Evolutionary conservation across 2,329 filamentous ascomycete genomes (phyloP).

Genomic region (Pyrenophora teres): DNA sequence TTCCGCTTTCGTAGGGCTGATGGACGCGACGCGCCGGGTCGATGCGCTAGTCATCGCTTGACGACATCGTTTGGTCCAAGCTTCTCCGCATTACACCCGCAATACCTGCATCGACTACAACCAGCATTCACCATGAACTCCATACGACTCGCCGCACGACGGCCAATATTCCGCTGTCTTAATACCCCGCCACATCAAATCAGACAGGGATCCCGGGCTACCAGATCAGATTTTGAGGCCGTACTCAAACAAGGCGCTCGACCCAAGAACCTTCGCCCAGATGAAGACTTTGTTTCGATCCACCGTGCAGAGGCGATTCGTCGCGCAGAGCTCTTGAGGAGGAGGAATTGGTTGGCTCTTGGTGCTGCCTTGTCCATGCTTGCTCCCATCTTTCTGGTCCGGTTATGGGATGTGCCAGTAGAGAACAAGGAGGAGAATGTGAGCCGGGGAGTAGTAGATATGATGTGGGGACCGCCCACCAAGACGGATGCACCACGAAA

Average conservation of each 20-base stretch:
- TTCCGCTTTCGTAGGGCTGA: conserved; percentile 19
- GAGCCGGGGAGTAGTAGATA: conserved; percentile 32
- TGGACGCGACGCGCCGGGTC: conserved; percentile 21
- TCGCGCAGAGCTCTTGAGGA: conserved; percentile 31
- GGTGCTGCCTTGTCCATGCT: conserved; percentile 46
- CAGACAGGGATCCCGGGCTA: conserved; percentile 25
- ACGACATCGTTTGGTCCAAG: conserved; percentile 27
- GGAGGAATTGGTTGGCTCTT: conserved; percentile 41
- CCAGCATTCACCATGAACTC: conserved; percentile 32
- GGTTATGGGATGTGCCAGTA: conserved; percentile 38
- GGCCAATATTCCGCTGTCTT: conserved; percentile 39
- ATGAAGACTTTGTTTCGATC: conserved; percentile 39
- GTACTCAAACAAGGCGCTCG: conserved; percentile 14
- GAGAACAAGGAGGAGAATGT: conserved; percentile 25
- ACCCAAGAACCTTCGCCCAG: conserved; percentile 16
- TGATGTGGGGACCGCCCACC: conserved; percentile 32
- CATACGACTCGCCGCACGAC: conserved; percentile 36
- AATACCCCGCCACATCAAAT: conserved; percentile 20
- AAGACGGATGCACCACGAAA: conserved; percentile 36
- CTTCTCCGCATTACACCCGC: conserved; percentile 12
- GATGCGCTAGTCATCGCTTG: conserved; percentile 6
- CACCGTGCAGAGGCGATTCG: conserved; percentile 42
- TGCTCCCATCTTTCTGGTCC: conserved; percentile 43
- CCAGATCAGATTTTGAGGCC: conserved; percentile 20
- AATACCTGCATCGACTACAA: not conserved